A percentile compares a stretch with the other conserved stretches of the same genome.
Evolutionary conservation across 2,329 filamentous ascomycete species (phyloP).

Genomic region (Dothistroma pini): DNA sequence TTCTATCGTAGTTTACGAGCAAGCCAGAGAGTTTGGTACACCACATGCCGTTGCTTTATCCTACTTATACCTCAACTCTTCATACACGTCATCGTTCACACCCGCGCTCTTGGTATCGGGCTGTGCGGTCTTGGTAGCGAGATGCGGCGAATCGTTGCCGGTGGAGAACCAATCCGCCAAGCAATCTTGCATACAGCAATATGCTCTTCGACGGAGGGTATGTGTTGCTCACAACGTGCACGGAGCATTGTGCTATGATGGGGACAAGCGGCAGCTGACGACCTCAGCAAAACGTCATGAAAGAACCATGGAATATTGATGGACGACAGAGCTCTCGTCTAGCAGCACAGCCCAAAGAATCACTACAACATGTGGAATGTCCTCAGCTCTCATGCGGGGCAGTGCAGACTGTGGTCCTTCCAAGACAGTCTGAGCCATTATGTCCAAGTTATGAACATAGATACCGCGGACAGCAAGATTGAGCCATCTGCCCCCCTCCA

Average conservation of each 20-base stretch:
- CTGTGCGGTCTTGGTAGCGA: neutral
- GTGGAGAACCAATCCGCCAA: neutral
- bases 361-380: too few species aligned
- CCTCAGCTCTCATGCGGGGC: too few species aligned
- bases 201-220: neutral
- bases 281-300: too few species aligned
- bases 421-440: too few species aligned
- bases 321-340: too few species aligned
- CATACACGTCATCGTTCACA: neutral
- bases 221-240: too few species aligned
- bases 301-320: too few species aligned
- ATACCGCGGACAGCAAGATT: neutral
- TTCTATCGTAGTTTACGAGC: neutral
- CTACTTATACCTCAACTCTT: neutral
- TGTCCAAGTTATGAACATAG: neutral
- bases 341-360: too few species aligned
- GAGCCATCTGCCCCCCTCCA: neutral
- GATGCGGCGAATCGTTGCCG: neutral
- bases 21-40: neutral
- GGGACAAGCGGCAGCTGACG: too few species aligned
- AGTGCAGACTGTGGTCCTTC: too few species aligned
- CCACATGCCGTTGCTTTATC: neutral
- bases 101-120: neutral
- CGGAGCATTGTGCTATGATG: too few species aligned
- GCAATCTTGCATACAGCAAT: neutral